Evolutionary conservation across 2,329 filamentous ascomycete genomes (phyloP).

Genomic region (Clarireedia homoeocarpa): DNA sequence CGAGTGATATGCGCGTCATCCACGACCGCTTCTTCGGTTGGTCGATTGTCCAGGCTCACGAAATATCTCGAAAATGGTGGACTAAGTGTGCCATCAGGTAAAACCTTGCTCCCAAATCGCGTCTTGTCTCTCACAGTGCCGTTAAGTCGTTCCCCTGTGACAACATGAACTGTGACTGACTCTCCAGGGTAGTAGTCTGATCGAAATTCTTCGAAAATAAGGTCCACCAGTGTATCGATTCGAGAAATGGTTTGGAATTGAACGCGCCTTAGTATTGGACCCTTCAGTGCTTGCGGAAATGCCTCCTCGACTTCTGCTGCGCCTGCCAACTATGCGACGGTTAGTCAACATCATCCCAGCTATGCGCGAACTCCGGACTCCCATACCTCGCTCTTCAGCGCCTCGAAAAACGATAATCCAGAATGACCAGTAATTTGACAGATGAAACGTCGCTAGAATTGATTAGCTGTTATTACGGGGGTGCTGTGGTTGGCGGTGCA

Average conservation of each 20-base stretch:
- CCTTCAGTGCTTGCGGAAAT: conserved; percentile 86
- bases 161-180: conserved; percentile 64
- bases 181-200: conserved; percentile 88
- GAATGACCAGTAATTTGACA: conserved; percentile 95
- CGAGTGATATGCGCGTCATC: conserved; percentile 76
- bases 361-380: conserved; percentile 2
- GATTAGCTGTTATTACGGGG: conserved; percentile 18
- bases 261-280: conserved; percentile 80
- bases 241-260: conserved; percentile 86
- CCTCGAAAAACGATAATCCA: conserved; percentile 85
- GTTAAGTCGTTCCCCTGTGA: conserved; percentile 60
- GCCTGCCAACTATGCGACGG: conserved; percentile 53
- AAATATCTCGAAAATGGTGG: conserved; percentile 73
- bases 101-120: conserved; percentile 55
- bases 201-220: conserved; percentile 72
- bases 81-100: conserved; percentile 62
- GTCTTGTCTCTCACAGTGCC: conserved; percentile 82
- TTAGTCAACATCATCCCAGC: conserved; percentile 23
- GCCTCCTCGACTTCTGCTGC: conserved; percentile 83
- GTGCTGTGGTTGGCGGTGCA: neutral
- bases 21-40: conserved; percentile 66
- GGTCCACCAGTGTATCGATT: conserved; percentile 72
- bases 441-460: conserved; percentile 63
- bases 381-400: conserved; percentile 80
- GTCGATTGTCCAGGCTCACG: conserved; percentile 62